Evolutionary conservation across 805 yeast species (phyloP), one percentile per base, ranked within the genome.

Genomic region (Pichia insulana): DNA sequence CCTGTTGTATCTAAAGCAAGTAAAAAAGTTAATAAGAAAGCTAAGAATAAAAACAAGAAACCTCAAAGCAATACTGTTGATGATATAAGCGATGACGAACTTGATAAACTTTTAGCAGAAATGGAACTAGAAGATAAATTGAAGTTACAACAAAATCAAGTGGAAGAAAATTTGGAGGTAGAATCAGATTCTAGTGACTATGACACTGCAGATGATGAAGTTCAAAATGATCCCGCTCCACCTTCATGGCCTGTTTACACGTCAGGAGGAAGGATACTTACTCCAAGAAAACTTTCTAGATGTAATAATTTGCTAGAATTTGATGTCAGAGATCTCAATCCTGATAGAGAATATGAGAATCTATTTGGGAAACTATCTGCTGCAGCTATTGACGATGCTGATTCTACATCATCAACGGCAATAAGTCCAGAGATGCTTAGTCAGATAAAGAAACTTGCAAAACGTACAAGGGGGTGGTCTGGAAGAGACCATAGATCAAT

Each of bases 381-480:
- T 7, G 83, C 78, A 34, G 77, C 84, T 0, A 69, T 83, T 16
- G 82, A 79, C 42, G 90, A 83, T 58, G 88, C 86, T 0, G 83
- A 82, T 51, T 71, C 83, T 1, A 75, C 86, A n/a, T 73, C 88
- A 0, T 77, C 89, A 0, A 67, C 80, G 2, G 75, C 80, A 30
- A 72, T 78, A 0, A 73, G 83, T 0, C 90, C 89, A 0, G 88
- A 81, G 47, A 73, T 76, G 16, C 59, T 83, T 43, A 74, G 69
- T 39, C 85, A 80, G 53, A 74, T 81, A 50, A 80, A 76, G 51
- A 70, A 70, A 60, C 48, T 71, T 62, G 70, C 76, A 7, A 66
- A 71, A 42, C 57, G 73, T n/a, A 76, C 84, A 1, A 70, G 84
- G 52, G 88, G 87, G 19, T 86, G 95, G 95, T 83, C 87, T 36